phyloP scores from a whole-genome alignment of 1,284 basidiomycete genomes.

The Phellinidium pouzarii region DNA sequence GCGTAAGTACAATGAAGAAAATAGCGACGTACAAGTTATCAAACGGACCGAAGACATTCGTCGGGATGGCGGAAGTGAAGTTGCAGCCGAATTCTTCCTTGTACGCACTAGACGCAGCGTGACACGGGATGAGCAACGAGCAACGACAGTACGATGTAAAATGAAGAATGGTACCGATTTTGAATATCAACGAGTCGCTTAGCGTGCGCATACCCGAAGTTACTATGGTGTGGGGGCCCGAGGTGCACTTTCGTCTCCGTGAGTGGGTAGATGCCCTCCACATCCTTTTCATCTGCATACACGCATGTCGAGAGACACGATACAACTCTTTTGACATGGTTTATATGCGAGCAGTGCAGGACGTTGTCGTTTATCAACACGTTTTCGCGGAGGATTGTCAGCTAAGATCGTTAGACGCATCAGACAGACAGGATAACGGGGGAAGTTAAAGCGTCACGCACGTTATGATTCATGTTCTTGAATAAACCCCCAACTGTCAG shows the following conservation, averaged over 20 bases:
- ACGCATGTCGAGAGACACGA: conserved; percentile 87
- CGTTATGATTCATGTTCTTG: conserved; percentile 88
- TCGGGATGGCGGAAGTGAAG: conserved; percentile 90
- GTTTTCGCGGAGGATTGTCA: conserved; percentile 86
- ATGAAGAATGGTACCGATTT: conserved; percentile 60
- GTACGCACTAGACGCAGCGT: conserved; percentile 57
- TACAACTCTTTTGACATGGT: conserved; percentile 64
- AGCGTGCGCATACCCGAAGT: conserved; percentile 89
- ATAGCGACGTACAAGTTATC: conserved; percentile 61
- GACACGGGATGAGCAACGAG: not conserved
- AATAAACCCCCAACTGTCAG: conserved; percentile 78
- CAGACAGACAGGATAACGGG: not conserved
- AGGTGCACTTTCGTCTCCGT: conserved; percentile 84
- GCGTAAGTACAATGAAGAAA: not conserved
- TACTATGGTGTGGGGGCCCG: conserved; percentile 82
- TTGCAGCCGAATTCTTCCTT: conserved; percentile 85
- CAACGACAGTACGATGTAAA: not conserved
- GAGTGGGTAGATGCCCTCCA: conserved; percentile 70
- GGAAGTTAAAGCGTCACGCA: conserved; percentile 24
- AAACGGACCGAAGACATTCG: conserved; percentile 83
- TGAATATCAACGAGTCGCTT: conserved; percentile 92
- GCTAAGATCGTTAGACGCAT: conserved; percentile 31
- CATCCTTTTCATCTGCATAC: conserved; percentile 67
- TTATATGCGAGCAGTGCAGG: conserved; percentile 63
- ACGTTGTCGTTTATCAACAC: conserved; percentile 89